Evolutionary conservation across 768 basidiomycete species (phyloP), one percentile per base, ranked within the genome.

Genomic region (Boletus tomentosulus): DNA sequence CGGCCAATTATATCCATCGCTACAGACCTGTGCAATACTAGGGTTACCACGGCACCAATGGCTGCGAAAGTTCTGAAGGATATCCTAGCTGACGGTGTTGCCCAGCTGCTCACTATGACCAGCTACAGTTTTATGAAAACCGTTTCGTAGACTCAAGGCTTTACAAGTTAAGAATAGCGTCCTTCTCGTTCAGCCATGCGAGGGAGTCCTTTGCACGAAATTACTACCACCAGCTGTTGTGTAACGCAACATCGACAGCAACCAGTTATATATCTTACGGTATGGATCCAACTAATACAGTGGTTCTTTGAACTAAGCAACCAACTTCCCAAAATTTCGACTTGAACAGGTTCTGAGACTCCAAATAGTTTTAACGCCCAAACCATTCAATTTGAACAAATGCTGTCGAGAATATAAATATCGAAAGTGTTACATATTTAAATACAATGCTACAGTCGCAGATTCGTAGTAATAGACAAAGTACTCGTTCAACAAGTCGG

Each of bases 401-500:
- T 24, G 37, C 31, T 33, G 37, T 51, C 22, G 13, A 3, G 11
- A 44, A 51, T 41, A 49, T 4, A 50, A 1, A 39, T 19, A 28
- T 13, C 11, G 28, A 16, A 43, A 22, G 19, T 34, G 33, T 31
- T 49, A 57, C 19, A 57, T 33, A 11, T 10, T 35, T 47, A 52
- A 56, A 58, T 51, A 63, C 16, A 25, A 25, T 19, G 16, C 34
- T 27, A 51, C 38, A 42, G 35, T 31, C 31, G 22, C 46, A 51
- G n/a, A 38, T 24, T 25, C 27, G 16, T 50, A 51, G 31, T 8
- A 15, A 6, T 49, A 12, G 15, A 53, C 41, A 42, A 37, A 50
- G 37, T 19, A 19, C 19, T 19, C 19, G 19, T 19, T 19, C 19
- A 10, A 8, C 8, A 12, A 22, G 22, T 11, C 3, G 34, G 19